phyloP scores from a whole-genome alignment of 805 yeast genomes.

The Sugiyamaella lignohabitans region DNA sequence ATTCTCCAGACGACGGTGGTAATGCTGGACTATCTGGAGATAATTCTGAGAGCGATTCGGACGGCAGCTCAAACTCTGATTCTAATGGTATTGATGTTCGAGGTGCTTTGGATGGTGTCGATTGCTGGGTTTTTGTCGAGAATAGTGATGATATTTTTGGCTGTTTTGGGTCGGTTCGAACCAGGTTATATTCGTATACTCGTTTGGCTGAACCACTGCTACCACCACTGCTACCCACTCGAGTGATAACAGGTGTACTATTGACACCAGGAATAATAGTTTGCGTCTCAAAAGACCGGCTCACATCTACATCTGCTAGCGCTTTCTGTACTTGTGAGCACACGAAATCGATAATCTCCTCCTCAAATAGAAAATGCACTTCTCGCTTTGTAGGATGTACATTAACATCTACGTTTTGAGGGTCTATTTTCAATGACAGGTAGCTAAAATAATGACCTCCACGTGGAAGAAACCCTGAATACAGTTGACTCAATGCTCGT shows the following conservation, averaged over 20 bases:
- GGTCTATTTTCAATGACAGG: conserved; percentile 57
- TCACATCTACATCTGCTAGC: conserved; percentile 53
- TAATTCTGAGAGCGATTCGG: conserved; percentile 3
- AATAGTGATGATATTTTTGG: conserved; percentile 41
- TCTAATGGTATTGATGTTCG: no score
- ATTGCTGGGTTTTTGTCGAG: not conserved
- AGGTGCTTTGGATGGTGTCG: not conserved
- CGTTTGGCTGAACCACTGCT: conserved; percentile 14
- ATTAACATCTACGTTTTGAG: conserved; percentile 79
- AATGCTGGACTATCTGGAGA: not conserved
- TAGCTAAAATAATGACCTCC: conserved; percentile 75
- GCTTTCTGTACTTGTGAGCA: conserved; percentile 43
- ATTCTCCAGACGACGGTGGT: no score
- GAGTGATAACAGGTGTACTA: not conserved
- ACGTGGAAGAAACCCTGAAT: conserved; percentile 64
- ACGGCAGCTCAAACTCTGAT: conserved; percentile 3
- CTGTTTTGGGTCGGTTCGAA: conserved; percentile 66
- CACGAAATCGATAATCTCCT: conserved; percentile 67
- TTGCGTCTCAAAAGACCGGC: conserved; percentile 65
- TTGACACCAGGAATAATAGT: conserved; percentile 35
- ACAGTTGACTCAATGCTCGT: conserved; percentile 58
- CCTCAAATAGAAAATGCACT: conserved; percentile 78
- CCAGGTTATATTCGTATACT: conserved; percentile 58
- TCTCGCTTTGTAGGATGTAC: conserved; percentile 95
- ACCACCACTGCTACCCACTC: not conserved